Conservation (phyloP, 2,329 filamentous ascomycete genomes). For the Colletotrichum kahawae region DNA sequence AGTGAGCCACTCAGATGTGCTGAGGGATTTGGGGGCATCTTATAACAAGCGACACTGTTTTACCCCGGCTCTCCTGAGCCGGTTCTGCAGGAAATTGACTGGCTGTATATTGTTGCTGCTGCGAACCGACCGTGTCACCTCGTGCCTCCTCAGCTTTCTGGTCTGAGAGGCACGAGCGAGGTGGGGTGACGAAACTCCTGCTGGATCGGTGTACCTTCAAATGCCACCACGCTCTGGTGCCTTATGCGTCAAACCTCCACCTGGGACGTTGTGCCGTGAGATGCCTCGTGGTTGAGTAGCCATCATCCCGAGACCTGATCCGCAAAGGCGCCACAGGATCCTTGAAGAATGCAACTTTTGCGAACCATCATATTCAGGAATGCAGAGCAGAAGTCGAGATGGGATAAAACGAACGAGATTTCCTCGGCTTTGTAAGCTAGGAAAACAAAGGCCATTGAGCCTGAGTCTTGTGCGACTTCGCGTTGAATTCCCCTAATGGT, state of each 20-base stretch:
- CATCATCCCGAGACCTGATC: background rate
- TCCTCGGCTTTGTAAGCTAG: background rate
- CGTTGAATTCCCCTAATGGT: slow-evolving; percentile 1
- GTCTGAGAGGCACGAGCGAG: background rate
- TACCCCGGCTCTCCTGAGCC: background rate
- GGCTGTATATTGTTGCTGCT: background rate
- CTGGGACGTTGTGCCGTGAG: background rate
- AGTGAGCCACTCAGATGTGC: slow-evolving; percentile 4
- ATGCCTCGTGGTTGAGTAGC: slow-evolving; percentile 17
- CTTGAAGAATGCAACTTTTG: background rate
- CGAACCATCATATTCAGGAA: background rate
- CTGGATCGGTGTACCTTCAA: slow-evolving; percentile 11
- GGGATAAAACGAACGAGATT: background rate
- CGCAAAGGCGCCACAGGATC: background rate
- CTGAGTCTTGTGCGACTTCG: background rate
- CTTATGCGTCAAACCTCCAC: background rate
- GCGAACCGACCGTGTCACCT: slow-evolving; percentile 2
- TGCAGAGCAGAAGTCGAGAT: background rate
- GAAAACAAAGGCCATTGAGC: background rate
- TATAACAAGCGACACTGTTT: slow-evolving; percentile 9
- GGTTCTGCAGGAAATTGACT: background rate
- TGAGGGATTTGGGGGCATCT: background rate
- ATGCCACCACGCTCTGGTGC: background rate
- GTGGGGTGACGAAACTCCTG: background rate
- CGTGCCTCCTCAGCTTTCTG: background rate